Evolutionary conservation across 1,284 basidiomycete genomes (phyloP).

Genomic region (Leccinum fallax): DNA sequence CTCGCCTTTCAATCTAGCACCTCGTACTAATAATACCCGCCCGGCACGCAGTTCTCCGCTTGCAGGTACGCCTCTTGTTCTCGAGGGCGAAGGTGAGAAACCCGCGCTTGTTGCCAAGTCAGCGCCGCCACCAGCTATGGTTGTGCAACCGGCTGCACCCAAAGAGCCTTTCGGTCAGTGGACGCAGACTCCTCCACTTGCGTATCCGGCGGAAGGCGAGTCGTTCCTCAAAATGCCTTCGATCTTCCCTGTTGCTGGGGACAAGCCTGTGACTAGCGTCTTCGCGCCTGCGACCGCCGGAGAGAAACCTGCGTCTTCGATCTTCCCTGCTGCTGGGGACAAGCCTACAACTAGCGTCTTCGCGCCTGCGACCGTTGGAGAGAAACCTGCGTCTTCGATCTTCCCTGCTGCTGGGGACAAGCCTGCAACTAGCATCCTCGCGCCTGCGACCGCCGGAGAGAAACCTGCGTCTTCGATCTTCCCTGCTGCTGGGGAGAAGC

Average conservation of each 20-base stretch:
- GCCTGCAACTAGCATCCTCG: slow-evolving; percentile 4
- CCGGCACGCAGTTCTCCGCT: slow-evolving; percentile 66
- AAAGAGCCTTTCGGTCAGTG: slow-evolving; percentile 39
- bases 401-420: slow-evolving; percentile 7
- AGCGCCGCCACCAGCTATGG: slow-evolving; percentile 24
- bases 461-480: not conserved
- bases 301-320: slow-evolving; percentile 31
- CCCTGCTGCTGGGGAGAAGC: too few species aligned
- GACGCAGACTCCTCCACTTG: slow-evolving; percentile 11
- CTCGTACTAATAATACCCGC: slow-evolving; percentile 51
- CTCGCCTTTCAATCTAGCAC: slow-evolving; percentile 42
- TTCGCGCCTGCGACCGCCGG: not conserved
- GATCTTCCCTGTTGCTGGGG: slow-evolving; percentile 22
- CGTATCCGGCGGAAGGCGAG: slow-evolving; percentile 19
- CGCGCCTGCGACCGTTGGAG: not conserved
- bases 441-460: not conserved
- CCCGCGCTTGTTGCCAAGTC: slow-evolving; percentile 30
- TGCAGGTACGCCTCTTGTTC: slow-evolving; percentile 50
- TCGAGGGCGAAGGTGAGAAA: slow-evolving; percentile 38
- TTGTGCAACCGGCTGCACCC: slow-evolving; percentile 38
- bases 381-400: slow-evolving; percentile 41
- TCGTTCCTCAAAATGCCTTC: slow-evolving; percentile 45
- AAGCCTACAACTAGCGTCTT: slow-evolving; percentile 15
- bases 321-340: slow-evolving; percentile 22
- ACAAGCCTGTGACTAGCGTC: slow-evolving; percentile 16